Evolutionary conservation across 805 yeast genomes (phyloP).

Genomic region (Sugiyamaella boreocaroliniensis): DNA sequence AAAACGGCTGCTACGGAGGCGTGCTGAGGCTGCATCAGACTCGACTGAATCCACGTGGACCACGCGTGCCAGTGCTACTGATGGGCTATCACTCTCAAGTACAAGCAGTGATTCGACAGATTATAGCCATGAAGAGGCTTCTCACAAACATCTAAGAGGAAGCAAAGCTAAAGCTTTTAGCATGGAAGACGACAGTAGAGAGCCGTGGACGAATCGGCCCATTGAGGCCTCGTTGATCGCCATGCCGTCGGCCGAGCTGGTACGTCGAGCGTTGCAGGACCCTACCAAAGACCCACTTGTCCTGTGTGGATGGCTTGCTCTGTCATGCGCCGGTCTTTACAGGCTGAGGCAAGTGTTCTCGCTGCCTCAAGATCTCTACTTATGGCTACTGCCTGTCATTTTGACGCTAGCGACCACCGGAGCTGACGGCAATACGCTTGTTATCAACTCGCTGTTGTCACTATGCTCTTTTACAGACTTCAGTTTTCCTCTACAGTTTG

Average conservation of each 20-base stretch:
- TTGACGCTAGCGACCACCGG: background rate
- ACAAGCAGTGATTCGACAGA: background rate
- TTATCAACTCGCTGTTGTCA: background rate
- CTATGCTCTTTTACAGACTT: background rate
- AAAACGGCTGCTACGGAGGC: background rate
- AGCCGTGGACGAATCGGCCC: background rate
- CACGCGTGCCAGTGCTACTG: background rate
- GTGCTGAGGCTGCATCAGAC: background rate
- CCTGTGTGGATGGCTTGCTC: background rate
- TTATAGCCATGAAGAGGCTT: background rate
- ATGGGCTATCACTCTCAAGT: background rate
- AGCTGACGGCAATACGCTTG: background rate
- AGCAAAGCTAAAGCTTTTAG: no score
- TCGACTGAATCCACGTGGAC: background rate
- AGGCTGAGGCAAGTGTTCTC: background rate
- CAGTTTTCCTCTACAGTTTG: background rate
- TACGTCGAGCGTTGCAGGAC: background rate
- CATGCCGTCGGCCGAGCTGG: background rate
- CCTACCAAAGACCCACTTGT: background rate
- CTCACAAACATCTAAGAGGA: background rate
- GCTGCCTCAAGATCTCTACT: slow-evolving; percentile 2
- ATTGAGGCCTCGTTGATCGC: background rate
- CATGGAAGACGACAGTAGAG: background rate
- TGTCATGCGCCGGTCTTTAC: background rate
- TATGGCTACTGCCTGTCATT: slow-evolving; percentile 5